These are phyloP conservation scores for Penicillium sp. DNA, from an alignment of 2,329 filamentous ascomycete genomes.

Conservation along the genomic window DNA sequence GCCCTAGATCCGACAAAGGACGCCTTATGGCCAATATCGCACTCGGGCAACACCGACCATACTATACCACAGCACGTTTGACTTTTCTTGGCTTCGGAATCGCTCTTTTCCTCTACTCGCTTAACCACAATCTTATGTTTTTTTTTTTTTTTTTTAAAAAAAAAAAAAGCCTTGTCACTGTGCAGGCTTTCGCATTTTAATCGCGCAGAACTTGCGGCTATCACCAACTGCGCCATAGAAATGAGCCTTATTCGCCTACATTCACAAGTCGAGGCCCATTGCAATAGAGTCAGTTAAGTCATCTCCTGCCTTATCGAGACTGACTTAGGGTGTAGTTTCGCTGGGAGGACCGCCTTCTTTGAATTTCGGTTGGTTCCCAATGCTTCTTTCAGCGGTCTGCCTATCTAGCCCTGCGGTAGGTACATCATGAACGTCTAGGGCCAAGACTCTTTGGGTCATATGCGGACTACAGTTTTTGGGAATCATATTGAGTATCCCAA, in stretches of 20 bases:
- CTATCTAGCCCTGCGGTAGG: neutral
- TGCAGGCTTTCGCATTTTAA: slow-evolving; percentile 1
- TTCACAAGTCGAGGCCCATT: neutral
- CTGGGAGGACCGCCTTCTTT: neutral
- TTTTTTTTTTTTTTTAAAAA: too few species aligned
- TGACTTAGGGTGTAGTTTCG: neutral
- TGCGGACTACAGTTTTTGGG: neutral
- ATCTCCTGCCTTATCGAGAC: neutral
- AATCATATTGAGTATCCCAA: neutral
- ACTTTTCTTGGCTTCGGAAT: neutral
- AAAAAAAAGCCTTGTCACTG: slow-evolving; percentile 8
- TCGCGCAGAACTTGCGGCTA: slow-evolving; percentile 15
- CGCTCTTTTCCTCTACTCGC: neutral
- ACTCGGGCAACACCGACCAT: slow-evolving; percentile 2
- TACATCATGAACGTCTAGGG: neutral
- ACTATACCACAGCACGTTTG: neutral
- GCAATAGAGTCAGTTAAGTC: neutral
- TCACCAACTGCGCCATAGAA: slow-evolving; percentile 31
- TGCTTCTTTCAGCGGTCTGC: neutral
- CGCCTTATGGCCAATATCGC: neutral
- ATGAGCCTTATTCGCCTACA: slow-evolving; percentile 7
- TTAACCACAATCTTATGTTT: neutral
- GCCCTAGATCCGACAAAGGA: slow-evolving; percentile 5
- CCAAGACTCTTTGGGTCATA: neutral
- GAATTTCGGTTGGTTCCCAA: neutral